A percentile compares a stretch with the other conserved stretches of the same genome.
Conservation (phyloP, 2,329 filamentous ascomycete species). For the Colletotrichum lentis region DNA sequence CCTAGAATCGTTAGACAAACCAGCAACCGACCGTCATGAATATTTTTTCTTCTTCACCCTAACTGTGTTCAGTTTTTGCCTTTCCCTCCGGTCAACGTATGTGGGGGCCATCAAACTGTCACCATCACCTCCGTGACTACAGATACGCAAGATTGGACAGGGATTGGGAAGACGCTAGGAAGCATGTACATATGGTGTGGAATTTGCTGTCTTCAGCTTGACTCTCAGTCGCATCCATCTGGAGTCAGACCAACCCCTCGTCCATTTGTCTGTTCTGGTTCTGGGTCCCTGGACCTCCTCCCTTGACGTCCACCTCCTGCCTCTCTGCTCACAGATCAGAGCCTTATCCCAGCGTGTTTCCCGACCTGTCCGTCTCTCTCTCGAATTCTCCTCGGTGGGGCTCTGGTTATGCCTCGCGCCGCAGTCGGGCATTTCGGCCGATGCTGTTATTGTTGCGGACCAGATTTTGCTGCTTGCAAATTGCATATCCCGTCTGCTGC, state of each 20-base stretch:
- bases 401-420: slow-evolving; percentile 9
- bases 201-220: background rate
- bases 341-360: slow-evolving; percentile 26
- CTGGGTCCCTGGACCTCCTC: slow-evolving; percentile 1
- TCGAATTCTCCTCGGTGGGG: background rate
- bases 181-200: too few species aligned
- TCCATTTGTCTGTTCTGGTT: too few species aligned
- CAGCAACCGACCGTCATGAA: background rate
- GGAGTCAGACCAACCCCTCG: background rate
- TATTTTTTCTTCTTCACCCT: background rate
- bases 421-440: slow-evolving; percentile 6
- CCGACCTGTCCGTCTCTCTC: slow-evolving; percentile 15
- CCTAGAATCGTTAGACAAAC: background rate
- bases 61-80: background rate
- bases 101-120: slow-evolving; percentile 19
- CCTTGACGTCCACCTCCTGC: background rate
- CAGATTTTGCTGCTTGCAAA: slow-evolving; percentile 5
- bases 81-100: background rate
- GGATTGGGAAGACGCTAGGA: slow-evolving; percentile 18
- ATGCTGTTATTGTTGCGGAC: slow-evolving; percentile 20
- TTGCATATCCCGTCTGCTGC: slow-evolving; percentile 16
- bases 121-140: slow-evolving; percentile 10
- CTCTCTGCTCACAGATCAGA: background rate
- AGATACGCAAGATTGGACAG: too few species aligned
- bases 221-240: background rate